Conservation (phyloP, 352 stramenopile species). For the Peronospora destructor region DNA sequence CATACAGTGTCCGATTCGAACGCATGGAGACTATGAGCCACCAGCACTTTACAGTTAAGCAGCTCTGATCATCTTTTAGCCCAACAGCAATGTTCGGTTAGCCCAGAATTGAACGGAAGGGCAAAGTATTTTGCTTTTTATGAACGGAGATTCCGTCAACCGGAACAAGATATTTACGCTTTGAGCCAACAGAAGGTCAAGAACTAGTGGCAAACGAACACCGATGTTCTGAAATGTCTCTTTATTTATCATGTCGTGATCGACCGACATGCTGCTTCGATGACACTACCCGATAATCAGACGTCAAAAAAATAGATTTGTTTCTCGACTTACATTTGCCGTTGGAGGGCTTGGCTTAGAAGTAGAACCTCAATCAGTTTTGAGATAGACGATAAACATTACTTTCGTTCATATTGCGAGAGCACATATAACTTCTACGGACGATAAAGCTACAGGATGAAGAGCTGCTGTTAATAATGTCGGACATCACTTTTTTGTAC, state of each 20-base stretch:
- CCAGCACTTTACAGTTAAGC: conserved; percentile 25
- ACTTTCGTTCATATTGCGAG: no score
- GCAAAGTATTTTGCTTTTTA: conserved; percentile 2
- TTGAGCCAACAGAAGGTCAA: conserved; percentile 1
- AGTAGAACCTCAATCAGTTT: no score
- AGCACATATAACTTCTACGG: neutral
- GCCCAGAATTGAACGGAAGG: conserved; percentile 7
- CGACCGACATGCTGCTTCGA: conserved; percentile 8
- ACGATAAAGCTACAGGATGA: neutral
- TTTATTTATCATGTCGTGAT: conserved; percentile 32
- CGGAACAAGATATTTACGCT: conserved; percentile 5
- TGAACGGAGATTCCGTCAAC: conserved; percentile 1
- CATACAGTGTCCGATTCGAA: conserved; percentile 10
- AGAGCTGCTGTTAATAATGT: no score
- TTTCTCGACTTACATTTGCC: neutral
- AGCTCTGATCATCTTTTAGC: neutral
- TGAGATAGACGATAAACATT: no score
- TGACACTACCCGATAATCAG: conserved; percentile 6
- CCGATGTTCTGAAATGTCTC: conserved; percentile 12
- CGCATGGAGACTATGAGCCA: conserved; percentile 24
- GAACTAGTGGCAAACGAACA: neutral
- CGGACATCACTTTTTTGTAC: no score
- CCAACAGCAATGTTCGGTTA: conserved; percentile 2
- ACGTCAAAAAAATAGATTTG: conserved; percentile 17
- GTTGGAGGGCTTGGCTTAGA: no score